Base-by-base conservation (phyloP, 2,329 filamentous ascomycete species). In the Cladophialophora exuberans region DNA sequence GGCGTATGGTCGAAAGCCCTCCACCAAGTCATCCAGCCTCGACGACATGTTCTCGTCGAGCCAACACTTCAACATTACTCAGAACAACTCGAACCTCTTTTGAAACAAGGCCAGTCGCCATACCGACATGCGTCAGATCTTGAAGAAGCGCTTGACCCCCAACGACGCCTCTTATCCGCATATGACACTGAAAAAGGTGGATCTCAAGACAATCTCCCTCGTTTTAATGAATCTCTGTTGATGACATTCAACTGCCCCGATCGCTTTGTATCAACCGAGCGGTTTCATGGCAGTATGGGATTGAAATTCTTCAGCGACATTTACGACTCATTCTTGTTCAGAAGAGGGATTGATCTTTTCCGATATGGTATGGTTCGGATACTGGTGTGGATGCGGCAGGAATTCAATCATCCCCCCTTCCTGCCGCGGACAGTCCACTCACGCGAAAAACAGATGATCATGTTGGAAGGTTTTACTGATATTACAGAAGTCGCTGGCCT, bases 1-100 rank as follows among this genome's bases (percentile, higher is more conserved):
- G 90, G 91, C 6, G 50, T 96, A 2, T 94, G 88, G 83, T 96
- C 92, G 28, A 76, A 77, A 23, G 89, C 87, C 65, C 76, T 97
- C 1, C 85, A 96, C 67, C 79, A 89, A 0, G 74, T 81, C 41
- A 77, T 99, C 6, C 75, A 90, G 65, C 93, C 93, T 3, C 85
- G 90, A 54, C 85, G 83, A 4, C 94, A 99, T 74, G 75, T 97
- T 39, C 77, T 99, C 36, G 79, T 97, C 71, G 92, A 97, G 66
- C 84, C 86, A 2, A 82, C 89, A 28, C 69, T 72, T 2, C 71
- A 76, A 0, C 65, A 80, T 3, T 93, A 88, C 68, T 60, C 72
- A 1, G 75, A 82, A 0, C 83, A 86, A 57, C 81, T 96, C 20
- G 65, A 80, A 15, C 76, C 82, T 0, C 74, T 91, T 1, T 69